A percentile compares a stretch with the other conserved stretches of the same genome.
Evolutionary conservation across 139 green algal species (phyloP).

Genomic region (Desmodesmus armatus): DNA sequence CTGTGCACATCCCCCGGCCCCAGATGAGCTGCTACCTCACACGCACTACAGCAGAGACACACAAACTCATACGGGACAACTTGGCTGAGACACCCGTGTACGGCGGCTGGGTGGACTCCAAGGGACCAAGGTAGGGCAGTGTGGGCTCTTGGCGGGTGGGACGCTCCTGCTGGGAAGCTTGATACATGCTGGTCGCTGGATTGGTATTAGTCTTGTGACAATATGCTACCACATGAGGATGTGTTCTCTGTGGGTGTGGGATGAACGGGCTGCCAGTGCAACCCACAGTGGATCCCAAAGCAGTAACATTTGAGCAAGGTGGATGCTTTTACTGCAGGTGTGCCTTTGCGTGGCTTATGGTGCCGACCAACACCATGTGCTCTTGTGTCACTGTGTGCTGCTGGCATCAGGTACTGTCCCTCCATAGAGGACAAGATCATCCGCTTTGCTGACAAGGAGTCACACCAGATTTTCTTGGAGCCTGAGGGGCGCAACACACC

Average conservation of each 20-base stretch:
- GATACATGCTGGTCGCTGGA: not conserved
- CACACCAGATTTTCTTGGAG: conserved; percentile 98
- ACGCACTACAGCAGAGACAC: conserved; percentile 91
- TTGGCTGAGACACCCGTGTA: conserved; percentile 97
- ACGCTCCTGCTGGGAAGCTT: not conserved
- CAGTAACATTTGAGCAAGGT: too few species aligned
- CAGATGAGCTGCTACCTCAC: conserved; percentile 96
- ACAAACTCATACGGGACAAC: conserved; percentile 86
- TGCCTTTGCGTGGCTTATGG: too few species aligned
- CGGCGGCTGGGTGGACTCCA: conserved; percentile 91
- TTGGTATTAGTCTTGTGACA: not conserved
- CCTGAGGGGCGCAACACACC: conserved; percentile 93
- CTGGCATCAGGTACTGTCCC: conserved; percentile 90
- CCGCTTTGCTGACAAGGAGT: conserved; percentile 94
- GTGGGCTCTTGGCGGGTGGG: not conserved
- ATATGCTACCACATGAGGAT: too few species aligned
- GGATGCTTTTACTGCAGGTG: too few species aligned
- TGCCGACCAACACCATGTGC: too few species aligned
- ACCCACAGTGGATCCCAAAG: too few species aligned
- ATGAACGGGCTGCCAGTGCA: too few species aligned
- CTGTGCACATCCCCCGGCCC: conserved; percentile 72
- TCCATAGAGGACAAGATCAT: conserved; percentile 99
- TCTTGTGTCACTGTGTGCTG: too few species aligned
- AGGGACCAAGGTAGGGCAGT: conserved; percentile 59
- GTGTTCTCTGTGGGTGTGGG: too few species aligned